Evolutionary conservation across 306 rosid genomes (phyloP).

Genomic region (Corylus heterophylla): DNA sequence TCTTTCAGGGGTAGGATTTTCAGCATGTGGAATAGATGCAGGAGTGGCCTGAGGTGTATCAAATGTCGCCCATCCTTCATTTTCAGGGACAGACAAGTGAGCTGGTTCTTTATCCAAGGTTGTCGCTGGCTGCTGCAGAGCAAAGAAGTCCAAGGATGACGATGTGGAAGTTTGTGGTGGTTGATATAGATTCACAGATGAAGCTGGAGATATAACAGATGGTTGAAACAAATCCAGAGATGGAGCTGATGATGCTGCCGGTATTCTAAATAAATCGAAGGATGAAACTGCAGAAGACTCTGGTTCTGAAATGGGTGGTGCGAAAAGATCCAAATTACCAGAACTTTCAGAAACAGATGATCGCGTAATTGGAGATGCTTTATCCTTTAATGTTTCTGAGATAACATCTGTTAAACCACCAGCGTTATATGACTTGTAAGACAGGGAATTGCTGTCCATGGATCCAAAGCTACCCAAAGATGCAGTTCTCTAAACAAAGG

Average conservation of each 20-base stretch:
- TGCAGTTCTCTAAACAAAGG: slow-evolving; percentile 50
- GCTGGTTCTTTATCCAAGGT: slow-evolving; percentile 37
- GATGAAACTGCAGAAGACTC: slow-evolving; percentile 41
- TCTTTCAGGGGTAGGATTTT: slow-evolving; percentile 27
- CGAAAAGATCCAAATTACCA: slow-evolving; percentile 43
- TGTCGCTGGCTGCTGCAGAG: slow-evolving; percentile 45
- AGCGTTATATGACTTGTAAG: slow-evolving; percentile 51
- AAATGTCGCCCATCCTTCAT: slow-evolving; percentile 86
- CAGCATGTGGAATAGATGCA: slow-evolving; percentile 32
- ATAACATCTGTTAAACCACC: slow-evolving; percentile 49
- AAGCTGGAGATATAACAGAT: slow-evolving; percentile 28
- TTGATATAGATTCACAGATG: slow-evolving; percentile 31
- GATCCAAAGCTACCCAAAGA: slow-evolving; percentile 59
- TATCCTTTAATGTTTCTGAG: slow-evolving; percentile 41
- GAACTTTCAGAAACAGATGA: slow-evolving; percentile 51
- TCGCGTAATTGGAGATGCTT: slow-evolving; percentile 29
- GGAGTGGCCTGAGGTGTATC: slow-evolving; percentile 46
- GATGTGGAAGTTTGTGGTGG: slow-evolving; percentile 35
- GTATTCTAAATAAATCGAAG: slow-evolving; percentile 57
- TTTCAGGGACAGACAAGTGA: slow-evolving; percentile 45
- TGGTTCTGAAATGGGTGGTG: slow-evolving; percentile 26
- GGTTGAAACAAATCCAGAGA: slow-evolving; percentile 52
- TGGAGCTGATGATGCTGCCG: slow-evolving; percentile 38
- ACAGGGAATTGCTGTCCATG: slow-evolving; percentile 44
- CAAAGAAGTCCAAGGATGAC: slow-evolving; percentile 45